These are phyloP conservation scores for Prunus campanulata DNA, from an alignment of 306 rosid species.

Conservation along the genomic window DNA sequence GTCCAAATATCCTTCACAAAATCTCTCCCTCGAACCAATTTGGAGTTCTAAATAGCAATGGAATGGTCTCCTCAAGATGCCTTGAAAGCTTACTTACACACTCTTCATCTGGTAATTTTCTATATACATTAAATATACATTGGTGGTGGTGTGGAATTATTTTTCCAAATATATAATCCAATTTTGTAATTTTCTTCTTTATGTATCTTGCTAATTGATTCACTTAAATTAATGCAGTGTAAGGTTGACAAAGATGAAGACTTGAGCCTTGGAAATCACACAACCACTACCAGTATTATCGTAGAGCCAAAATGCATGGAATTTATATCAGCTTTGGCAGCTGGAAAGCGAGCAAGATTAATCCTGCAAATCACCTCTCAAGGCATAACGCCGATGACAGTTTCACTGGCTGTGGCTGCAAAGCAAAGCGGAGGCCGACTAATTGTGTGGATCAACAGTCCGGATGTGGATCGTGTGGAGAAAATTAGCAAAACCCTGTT, in stretches of 20 bases:
- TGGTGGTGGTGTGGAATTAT: no score
- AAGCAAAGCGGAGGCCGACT: slow-evolving; percentile 31
- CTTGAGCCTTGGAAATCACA: neutral
- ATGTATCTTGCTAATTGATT: no score
- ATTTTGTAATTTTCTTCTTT: no score
- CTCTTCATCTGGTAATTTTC: slow-evolving; percentile 23
- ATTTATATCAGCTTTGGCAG: slow-evolving; percentile 28
- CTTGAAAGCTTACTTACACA: slow-evolving; percentile 30
- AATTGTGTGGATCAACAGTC: slow-evolving; percentile 5
- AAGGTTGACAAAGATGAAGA: neutral
- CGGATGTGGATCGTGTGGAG: neutral
- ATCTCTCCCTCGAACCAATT: neutral
- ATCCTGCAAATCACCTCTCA: slow-evolving; percentile 17
- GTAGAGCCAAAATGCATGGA: slow-evolving; percentile 24
- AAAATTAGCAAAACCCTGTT: neutral
- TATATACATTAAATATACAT: neutral
- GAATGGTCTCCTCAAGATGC: slow-evolving; percentile 31
- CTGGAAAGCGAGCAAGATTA: slow-evolving; percentile 20
- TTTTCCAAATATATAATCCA: no score
- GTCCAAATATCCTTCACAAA: neutral
- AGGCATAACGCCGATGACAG: slow-evolving; percentile 21
- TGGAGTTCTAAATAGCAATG: neutral
- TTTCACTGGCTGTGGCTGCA: slow-evolving; percentile 22
- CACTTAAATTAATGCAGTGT: neutral
- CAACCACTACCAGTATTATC: neutral